phyloP scores from a whole-genome alignment of 164 flowering plant genomes.

The Buxus sempervirens region DNA sequence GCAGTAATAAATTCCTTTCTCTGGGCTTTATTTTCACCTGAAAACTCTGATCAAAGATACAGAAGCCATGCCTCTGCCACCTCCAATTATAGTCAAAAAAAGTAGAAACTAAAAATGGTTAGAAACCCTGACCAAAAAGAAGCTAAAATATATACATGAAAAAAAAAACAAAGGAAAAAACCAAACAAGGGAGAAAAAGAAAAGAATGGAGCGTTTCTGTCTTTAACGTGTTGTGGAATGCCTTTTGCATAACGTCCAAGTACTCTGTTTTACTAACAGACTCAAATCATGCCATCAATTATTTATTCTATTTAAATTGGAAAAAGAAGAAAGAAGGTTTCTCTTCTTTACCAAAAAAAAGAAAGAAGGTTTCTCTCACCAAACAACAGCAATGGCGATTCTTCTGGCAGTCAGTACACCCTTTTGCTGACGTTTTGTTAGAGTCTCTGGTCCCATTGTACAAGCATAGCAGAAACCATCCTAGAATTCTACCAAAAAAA shows the following conservation, averaged over 20 bases:
- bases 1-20: slow-evolving; percentile 23
- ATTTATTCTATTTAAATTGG: slow-evolving; percentile 8
- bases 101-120: not conserved
- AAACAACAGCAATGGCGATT: slow-evolving; percentile 65
- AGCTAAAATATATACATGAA: not conserved
- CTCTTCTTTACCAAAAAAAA: no score
- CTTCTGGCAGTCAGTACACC: slow-evolving; percentile 51
- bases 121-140: slow-evolving; percentile 4
- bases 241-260: slow-evolving; percentile 54
- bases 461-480: slow-evolving; percentile 30
- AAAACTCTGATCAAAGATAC: slow-evolving; percentile 31
- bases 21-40: slow-evolving; percentile 31
- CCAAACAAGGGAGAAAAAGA: slow-evolving; percentile 4
- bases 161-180: slow-evolving; percentile 6
- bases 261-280: slow-evolving; percentile 50
- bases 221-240: slow-evolving; percentile 39
- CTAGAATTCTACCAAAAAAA: no score
- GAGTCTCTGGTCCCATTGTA: slow-evolving; percentile 50
- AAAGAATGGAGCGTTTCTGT: slow-evolving; percentile 54
- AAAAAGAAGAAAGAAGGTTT: slow-evolving; percentile 4
- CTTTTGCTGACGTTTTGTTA: slow-evolving; percentile 51
- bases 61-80: slow-evolving; percentile 43
- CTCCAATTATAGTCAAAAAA: slow-evolving; percentile 23
- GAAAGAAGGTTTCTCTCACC: slow-evolving; percentile 9
- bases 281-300: slow-evolving; percentile 35